Percentiles rank a stretch among this genome's conserved stretches.
Conservation (phyloP, 83 land plant genomes). For the Picea engelmannii region DNA sequence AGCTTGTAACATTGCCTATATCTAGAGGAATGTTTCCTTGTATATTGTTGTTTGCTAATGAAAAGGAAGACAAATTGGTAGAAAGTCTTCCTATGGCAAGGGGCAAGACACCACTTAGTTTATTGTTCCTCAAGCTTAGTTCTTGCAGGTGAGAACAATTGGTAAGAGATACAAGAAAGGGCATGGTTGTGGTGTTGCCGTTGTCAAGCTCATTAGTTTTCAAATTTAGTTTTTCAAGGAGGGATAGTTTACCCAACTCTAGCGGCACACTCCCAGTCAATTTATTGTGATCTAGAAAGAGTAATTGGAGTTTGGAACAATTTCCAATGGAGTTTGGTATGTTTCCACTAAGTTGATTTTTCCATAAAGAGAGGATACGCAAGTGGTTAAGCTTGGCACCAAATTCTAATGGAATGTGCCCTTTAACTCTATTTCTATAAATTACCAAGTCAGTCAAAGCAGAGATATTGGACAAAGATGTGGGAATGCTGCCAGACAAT, state of each 20-base stretch:
- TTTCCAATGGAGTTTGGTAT: slow-evolving; percentile 49
- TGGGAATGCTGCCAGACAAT: no score
- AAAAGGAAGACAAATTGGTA: slow-evolving; percentile 33
- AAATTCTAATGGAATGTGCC: slow-evolving; percentile 37
- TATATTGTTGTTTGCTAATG: slow-evolving; percentile 56
- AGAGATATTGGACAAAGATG: no score
- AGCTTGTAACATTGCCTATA: no score
- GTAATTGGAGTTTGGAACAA: slow-evolving; percentile 42
- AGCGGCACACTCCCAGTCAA: slow-evolving; percentile 46
- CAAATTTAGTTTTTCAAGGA: slow-evolving; percentile 34
- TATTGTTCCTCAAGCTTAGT: slow-evolving; percentile 52
- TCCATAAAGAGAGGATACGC: slow-evolving; percentile 49
- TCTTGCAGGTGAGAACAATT: slow-evolving; percentile 26
- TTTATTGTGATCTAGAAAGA: slow-evolving; percentile 44
- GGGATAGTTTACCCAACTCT: background rate
- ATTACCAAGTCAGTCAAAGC: no score
- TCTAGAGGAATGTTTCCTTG: no score
- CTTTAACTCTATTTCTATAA: slow-evolving; percentile 15
- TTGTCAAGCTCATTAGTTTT: slow-evolving; percentile 42
- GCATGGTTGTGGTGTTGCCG: slow-evolving; percentile 47
- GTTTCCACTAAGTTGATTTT: slow-evolving; percentile 42
- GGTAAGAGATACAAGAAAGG: slow-evolving; percentile 23
- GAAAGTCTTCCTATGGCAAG: slow-evolving; percentile 50
- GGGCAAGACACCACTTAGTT: slow-evolving; percentile 62
- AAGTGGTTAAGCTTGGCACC: slow-evolving; percentile 27